Evolutionary conservation across 768 basidiomycete genomes (phyloP), one percentile per base, ranked within the genome.

Genomic region (Russula sp.): DNA sequence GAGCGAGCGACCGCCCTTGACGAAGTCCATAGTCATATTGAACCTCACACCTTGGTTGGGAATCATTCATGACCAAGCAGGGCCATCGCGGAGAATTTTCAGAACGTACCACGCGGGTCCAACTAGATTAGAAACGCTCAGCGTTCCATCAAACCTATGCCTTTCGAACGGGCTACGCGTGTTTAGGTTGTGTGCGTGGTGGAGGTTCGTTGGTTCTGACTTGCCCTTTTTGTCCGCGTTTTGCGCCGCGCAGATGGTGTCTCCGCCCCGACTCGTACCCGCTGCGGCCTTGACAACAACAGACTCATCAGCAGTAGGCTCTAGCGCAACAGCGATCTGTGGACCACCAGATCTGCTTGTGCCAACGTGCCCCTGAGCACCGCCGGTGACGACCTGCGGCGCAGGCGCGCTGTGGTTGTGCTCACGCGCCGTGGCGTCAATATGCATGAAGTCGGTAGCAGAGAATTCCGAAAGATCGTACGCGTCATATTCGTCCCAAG

Each of bases 11-110:
- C 22, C 87, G 78, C 62, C 75, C 76, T 63, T 87, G 85, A 35
- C 82, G 81, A 45, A 91, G 75, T 3, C 87, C 82, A 69, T 91
- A 91, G 67, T 91, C 88, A 70, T 82, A 84, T 70, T 90, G 88
- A 6, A 89, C 80, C 70, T 90, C 89, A 69, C 89, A 91, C 89
- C 89, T 90, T 42, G n/a, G 3, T 7, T 20, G 8, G 18, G n/a
- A 39, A 22, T 59, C 34, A 34, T 58, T 27, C 34, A 22, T 6
- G 6, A 42, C 16, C 7, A 37, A 4, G 31, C 6, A 10, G 20
- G n/a, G 49, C 47, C 35, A 55, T 10, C 14, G 5, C 4, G 22
- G 22, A 35, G 27, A 27, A 27, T 27, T 27, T 44, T 27, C n/a
- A n/a, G 20, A 9, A 62, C 59, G 34, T 35, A 68, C 67, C 67